Percentiles rank a stretch among this genome's conserved stretches.
phyloP scores from a whole-genome alignment of 1,284 basidiomycete species.

The Bjerkandera adusta region DNA sequence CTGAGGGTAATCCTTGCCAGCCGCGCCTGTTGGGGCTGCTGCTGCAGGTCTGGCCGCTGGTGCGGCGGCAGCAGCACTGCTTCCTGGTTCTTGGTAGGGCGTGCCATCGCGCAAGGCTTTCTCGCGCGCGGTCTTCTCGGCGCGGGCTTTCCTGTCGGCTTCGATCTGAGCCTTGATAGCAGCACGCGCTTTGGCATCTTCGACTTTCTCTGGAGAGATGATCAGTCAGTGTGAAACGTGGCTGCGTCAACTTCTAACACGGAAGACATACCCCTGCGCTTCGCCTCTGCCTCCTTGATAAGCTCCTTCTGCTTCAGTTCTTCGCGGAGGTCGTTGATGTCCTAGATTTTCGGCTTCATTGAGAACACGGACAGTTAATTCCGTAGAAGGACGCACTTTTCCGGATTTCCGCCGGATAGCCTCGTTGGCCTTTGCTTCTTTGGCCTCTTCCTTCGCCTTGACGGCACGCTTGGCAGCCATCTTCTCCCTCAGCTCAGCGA shows the following conservation, averaged over 20 bases:
- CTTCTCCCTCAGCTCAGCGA: constrained; percentile 78
- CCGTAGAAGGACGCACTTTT: constrained; percentile 46
- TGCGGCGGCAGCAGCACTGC: constrained; percentile 28
- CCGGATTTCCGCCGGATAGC: constrained; percentile 80
- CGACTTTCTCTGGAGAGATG: constrained; percentile 72
- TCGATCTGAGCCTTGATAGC: constrained; percentile 92
- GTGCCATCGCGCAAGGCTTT: constrained; percentile 83
- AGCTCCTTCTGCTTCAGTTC: constrained; percentile 79
- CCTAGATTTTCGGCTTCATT: constrained; percentile 38
- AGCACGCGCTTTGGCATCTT: constrained; percentile 80
- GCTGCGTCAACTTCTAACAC: background rate
- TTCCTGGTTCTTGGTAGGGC: constrained; percentile 35
- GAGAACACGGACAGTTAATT: background rate
- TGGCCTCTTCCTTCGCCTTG: constrained; percentile 69
- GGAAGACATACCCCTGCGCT: constrained; percentile 60
- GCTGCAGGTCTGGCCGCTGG: constrained; percentile 39
- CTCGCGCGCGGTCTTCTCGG: constrained; percentile 83
- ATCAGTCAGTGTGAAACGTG: background rate
- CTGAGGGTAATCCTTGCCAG: constrained; percentile 77
- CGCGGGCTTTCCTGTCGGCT: constrained; percentile 86
- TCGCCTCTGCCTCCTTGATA: constrained; percentile 76
- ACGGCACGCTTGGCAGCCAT: constrained; percentile 72
- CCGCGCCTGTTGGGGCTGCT: constrained; percentile 39
- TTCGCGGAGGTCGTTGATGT: constrained; percentile 71
- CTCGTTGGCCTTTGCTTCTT: constrained; percentile 79